Evolutionary conservation across 495 filamentous ascomycete species (phyloP).

Genomic region (Penicillium daleae): DNA sequence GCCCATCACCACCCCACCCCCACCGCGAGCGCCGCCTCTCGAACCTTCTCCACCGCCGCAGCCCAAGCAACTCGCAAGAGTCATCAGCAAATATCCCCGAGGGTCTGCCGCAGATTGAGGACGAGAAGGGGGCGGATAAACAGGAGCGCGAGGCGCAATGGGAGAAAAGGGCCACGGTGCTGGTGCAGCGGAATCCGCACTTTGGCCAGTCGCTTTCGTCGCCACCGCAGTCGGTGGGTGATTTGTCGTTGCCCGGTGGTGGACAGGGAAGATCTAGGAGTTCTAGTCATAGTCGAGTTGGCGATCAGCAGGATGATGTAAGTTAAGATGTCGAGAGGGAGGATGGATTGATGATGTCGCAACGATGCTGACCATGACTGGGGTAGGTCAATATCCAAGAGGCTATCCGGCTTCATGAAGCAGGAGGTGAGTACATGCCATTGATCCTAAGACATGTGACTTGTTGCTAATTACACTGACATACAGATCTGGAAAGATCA

Average conservation of each 20-base stretch:
- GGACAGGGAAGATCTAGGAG: constrained; percentile 33
- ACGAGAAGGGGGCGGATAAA: constrained; percentile 48
- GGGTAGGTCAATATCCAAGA: constrained; percentile 84
- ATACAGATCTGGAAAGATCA: constrained; percentile 63
- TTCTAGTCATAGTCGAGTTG: constrained; percentile 39
- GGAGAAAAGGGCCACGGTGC: constrained; percentile 87
- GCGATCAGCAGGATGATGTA: constrained; percentile 50
- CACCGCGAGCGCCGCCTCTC: constrained; percentile 61
- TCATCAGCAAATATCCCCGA: constrained; percentile 74
- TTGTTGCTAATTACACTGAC: not conserved
- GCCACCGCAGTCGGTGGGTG: constrained; percentile 18
- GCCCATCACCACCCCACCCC: constrained; percentile 29
- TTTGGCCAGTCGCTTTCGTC: constrained; percentile 30
- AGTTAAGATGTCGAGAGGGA: constrained; percentile 18
- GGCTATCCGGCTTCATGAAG: constrained; percentile 93
- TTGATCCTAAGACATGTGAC: not conserved
- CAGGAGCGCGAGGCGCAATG: constrained; percentile 64
- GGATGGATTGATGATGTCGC: not conserved
- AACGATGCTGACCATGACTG: constrained; percentile 2
- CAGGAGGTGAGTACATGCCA: constrained; percentile 57
- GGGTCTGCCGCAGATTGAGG: constrained; percentile 74
- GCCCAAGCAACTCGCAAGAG: constrained; percentile 53
- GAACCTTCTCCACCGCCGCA: constrained; percentile 68
- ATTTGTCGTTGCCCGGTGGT: constrained; percentile 21
- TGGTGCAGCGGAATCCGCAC: constrained; percentile 68